phyloP scores from a whole-genome alignment of 805 yeast species.

The Ogataea ramenticola region DNA sequence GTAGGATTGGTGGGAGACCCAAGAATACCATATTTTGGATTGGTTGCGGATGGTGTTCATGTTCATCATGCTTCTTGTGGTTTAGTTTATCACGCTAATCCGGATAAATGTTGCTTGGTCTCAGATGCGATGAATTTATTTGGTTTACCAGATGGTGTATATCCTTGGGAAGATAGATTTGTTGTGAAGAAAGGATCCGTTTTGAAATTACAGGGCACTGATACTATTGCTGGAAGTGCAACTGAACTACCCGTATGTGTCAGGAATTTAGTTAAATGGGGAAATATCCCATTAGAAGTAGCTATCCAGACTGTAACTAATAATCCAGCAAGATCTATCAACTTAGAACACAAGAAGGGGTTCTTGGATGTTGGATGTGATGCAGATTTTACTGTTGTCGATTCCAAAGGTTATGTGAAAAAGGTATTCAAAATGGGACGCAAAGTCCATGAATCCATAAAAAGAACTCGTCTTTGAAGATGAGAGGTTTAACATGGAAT shows the following conservation, averaged over 20 bases:
- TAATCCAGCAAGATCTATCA: constrained; percentile 44
- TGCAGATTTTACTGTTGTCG: constrained; percentile 47
- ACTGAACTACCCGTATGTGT: constrained; percentile 45
- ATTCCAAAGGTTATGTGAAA: constrained; percentile 34
- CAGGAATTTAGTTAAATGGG: constrained; percentile 44
- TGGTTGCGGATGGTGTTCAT: constrained; percentile 53
- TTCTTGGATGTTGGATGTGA: constrained; percentile 45
- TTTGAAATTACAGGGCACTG: constrained; percentile 43
- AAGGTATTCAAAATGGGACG: constrained; percentile 46
- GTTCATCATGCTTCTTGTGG: constrained; percentile 48
- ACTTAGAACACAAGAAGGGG: constrained; percentile 38
- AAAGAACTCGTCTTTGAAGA: neutral
- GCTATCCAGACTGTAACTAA: constrained; percentile 53
- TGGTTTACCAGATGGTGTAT: constrained; percentile 51
- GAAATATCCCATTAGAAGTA: constrained; percentile 37
- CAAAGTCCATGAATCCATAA: neutral
- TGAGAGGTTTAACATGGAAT: too few species aligned
- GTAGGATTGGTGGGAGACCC: constrained; percentile 39
- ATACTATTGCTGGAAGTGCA: constrained; percentile 58
- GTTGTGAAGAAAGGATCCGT: constrained; percentile 41
- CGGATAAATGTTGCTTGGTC: constrained; percentile 46
- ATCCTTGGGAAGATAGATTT: constrained; percentile 41
- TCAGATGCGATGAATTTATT: constrained; percentile 55
- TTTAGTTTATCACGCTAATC: constrained; percentile 42
- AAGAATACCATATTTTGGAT: constrained; percentile 39